These are phyloP conservation scores for Gaertneriomyces semiglobifer DNA, from an alignment of 192 early-diverging fungal species.

Conservation along the genomic window DNA sequence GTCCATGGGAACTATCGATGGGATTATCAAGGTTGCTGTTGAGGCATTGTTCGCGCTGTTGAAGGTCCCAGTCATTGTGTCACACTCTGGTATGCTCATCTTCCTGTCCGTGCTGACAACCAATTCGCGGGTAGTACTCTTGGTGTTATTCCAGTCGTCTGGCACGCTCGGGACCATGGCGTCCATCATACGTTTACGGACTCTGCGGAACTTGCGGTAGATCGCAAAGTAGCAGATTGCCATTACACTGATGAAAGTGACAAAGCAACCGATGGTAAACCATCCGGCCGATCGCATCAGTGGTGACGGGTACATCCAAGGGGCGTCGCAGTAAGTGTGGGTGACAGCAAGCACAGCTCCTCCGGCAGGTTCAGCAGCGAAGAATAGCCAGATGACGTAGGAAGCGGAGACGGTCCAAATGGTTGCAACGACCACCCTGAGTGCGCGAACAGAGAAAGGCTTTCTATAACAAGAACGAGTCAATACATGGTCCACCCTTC, in stretches of 20 bases:
- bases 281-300: neutral
- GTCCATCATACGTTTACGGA: too few species aligned
- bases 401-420: neutral
- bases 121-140: too few species aligned
- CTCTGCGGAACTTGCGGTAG: neutral
- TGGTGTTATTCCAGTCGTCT: too few species aligned
- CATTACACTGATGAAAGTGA: neutral
- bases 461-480: neutral
- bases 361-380: neutral
- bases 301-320: neutral
- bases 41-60: too few species aligned
- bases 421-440: neutral
- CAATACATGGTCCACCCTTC: neutral
- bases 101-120: too few species aligned
- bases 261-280: neutral
- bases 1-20: too few species aligned
- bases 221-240: slow-evolving; percentile 1
- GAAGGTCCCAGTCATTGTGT: too few species aligned
- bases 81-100: too few species aligned
- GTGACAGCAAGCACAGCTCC: neutral
- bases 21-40: too few species aligned
- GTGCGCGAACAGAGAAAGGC: neutral
- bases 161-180: too few species aligned
- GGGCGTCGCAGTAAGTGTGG: neutral
- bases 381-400: neutral